Evolutionary conservation across 495 filamentous ascomycete genomes (phyloP), one percentile per base, ranked within the genome.

Genomic region (Lophiotrema nucula): DNA sequence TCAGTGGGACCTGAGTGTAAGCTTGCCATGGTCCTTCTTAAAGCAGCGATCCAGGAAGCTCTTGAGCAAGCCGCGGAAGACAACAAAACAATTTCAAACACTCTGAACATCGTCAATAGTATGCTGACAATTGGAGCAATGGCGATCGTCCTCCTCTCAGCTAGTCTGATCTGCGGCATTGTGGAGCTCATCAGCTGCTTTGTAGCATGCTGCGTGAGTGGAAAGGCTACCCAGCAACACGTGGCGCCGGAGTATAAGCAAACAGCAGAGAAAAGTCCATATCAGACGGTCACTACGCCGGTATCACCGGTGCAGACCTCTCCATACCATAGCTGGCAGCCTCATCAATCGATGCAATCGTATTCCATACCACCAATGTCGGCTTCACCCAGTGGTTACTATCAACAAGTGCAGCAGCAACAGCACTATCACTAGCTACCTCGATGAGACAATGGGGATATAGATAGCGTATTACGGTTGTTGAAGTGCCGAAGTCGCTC

Each of bases 91-190:
- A 13, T 50, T 22, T 24, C 3, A 5, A 31, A 50, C 47, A 37
- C 24, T 19, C 19, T 50, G 25, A 22, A 37, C 15, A 37, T 50
- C 24, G 25, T 50, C 5, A 21, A 13, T 15, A 50, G 13, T 12
- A 50, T 50, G 25, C 8, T 50, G 5, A 50, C 47, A 4, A 37
- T 50, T 37, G 47, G 47, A 4, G 47, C 25, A 4, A 5, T 50
- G 25, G 24, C 47, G 4, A 37, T 50, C 27, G n/a, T 37, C 5
- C 8, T 37, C n/a, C n/a, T 50, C 25, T 11, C 22, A 10, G 28
- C 25, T 11, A 33, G 47, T 22, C 4, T 23, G 4, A 37, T 50
- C 19, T 50, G 47, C 19, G 24, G 24, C 13, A 16, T 10, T 16
- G 19, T 50, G 8, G 47, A 50, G 28, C 27, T 50, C 13, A 19